phyloP scores from a whole-genome alignment of 495 filamentous ascomycete species.

The Bryoglossum gracile region DNA sequence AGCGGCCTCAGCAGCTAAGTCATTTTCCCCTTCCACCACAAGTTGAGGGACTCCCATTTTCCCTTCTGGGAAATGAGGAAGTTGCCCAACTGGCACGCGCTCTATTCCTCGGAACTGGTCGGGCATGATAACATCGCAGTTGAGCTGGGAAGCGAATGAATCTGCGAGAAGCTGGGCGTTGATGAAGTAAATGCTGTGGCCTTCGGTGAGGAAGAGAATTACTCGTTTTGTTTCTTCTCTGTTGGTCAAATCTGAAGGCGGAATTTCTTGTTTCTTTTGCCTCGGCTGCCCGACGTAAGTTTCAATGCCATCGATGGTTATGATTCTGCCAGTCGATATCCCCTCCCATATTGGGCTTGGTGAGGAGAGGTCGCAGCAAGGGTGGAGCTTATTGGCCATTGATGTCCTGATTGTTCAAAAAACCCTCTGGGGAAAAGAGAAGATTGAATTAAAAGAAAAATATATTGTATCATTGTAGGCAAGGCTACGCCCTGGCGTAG shows the following conservation, averaged over 20 bases:
- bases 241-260: background rate
- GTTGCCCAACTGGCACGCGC: background rate
- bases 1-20: no score
- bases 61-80: background rate
- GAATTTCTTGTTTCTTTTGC: background rate
- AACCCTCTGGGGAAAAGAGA: no score
- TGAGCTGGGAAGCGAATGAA: constrained; percentile 9
- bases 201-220: constrained; percentile 7
- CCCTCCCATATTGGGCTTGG: constrained; percentile 10
- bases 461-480: no score
- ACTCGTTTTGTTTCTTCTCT: background rate
- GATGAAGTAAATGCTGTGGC: constrained; percentile 4
- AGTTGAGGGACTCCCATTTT: background rate
- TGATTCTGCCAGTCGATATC: background rate
- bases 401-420: no score
- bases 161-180: constrained; percentile 11
- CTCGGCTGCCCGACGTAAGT: background rate
- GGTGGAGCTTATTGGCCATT: constrained; percentile 6
- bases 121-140: constrained; percentile 11
- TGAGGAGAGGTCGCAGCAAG: constrained; percentile 6
- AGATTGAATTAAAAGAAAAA: no score
- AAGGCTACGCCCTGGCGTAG: no score
- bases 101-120: constrained; percentile 5
- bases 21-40: background rate
- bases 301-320: constrained; percentile 10